Percentiles rank a stretch among this genome's conserved stretches.
phyloP scores from a whole-genome alignment of 2,329 filamentous ascomycete genomes.

The Colletotrichum spaethianum region DNA sequence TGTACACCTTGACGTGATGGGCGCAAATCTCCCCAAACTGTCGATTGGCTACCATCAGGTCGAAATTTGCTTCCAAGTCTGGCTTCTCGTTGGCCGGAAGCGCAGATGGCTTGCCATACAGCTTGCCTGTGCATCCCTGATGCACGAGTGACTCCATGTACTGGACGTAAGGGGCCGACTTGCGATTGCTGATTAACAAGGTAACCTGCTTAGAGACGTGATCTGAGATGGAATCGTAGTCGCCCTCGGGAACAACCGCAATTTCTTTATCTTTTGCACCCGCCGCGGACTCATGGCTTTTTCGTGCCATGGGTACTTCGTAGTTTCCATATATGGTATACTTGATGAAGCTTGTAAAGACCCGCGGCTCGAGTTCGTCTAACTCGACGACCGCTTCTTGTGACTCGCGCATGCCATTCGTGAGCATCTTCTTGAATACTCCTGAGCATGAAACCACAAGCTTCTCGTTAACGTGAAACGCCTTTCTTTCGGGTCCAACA shows the following conservation, averaged over 20 bases:
- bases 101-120: background rate
- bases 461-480: slow-evolving; percentile 18
- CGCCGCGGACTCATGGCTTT: background rate
- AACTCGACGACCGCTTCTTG: background rate
- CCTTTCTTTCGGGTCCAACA: background rate
- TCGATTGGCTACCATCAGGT: background rate
- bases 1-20: slow-evolving; percentile 21
- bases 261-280: background rate
- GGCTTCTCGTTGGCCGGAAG: too few relatives aligned
- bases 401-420: background rate
- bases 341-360: slow-evolving; percentile 10
- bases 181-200: background rate
- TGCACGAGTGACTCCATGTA: slow-evolving; percentile 1
- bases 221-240: background rate
- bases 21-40: background rate
- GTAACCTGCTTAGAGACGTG: background rate
- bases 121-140: background rate
- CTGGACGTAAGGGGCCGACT: background rate
- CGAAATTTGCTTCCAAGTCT: background rate
- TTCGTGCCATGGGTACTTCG: background rate
- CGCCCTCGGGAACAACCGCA: background rate
- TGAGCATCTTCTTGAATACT: background rate
- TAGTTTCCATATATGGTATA: background rate
- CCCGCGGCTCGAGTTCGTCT: background rate
- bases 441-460: background rate